Evolutionary conservation across 352 stramenopile genomes (phyloP), one percentile per base, ranked within the genome.

Genomic region (Lagenidium giganteum): DNA sequence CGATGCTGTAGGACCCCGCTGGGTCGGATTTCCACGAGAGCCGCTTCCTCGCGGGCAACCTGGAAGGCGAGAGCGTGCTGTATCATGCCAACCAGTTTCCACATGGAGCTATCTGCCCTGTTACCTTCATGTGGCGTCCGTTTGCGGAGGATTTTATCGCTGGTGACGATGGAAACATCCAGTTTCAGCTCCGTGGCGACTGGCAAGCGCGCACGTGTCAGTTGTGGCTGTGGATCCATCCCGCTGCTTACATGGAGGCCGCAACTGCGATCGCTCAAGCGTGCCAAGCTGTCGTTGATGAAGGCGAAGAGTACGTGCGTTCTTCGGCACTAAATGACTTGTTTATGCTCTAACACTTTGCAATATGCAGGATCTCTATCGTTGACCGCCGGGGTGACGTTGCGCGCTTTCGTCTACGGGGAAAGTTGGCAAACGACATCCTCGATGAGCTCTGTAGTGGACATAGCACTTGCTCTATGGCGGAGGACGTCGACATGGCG

Each of bases 201-300:
- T 83, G 61, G 58, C 59, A 72, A 18, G 49, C 26, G 16, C 64
- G 46, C n/a, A 84, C 78, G 43, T 64, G 77, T 2, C 74, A 91
- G 43, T 44, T 91, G 14, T 91, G 79, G 79, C 53, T 91, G 1
- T 91, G 79, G 79, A 70, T 91, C 35, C 79, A 91, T 31, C 69
- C 79, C 5, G 73, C 76, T 8, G 73, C 74, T 24, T 89, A 78
- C 49, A 80, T 87, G 64, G 75, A 87, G 41, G 72, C 79, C 2
- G 71, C 76, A 5, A 72, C 44, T 8, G 79, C 71, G 8, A 83
- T 91, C 34, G 57, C 59, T 21, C 32, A 37, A 9, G 79, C 76
- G 13, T 89, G 74, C 29, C 55, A 78, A 21, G 42, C 67, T 9
- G 51, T 83, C 3, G 53, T 72, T 16, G 51, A 39, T 12, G 65